Conservation (phyloP, 148 eudicot species). For the Cornus controversa region DNA sequence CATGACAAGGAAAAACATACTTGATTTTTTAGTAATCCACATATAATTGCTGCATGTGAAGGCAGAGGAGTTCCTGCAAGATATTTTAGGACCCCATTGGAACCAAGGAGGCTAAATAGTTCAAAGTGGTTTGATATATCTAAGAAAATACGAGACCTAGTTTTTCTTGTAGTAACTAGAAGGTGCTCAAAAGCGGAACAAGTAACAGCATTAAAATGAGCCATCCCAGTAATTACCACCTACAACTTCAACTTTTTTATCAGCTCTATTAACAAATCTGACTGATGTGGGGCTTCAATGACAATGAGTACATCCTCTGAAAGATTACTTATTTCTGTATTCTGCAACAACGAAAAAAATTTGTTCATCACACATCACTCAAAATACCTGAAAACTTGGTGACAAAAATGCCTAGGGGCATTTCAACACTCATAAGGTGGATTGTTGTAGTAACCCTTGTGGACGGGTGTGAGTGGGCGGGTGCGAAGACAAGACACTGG, state of each 20-base stretch:
- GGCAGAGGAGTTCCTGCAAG: constrained; percentile 79
- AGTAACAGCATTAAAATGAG: constrained; percentile 89
- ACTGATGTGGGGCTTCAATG: constrained; percentile 92
- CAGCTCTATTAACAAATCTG: constrained; percentile 92
- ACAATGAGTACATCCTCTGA: constrained; percentile 68
- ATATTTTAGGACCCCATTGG: constrained; percentile 91
- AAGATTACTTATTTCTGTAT: constrained; percentile 24
- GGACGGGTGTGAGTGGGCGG: too few species aligned
- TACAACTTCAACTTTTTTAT: constrained; percentile 85
- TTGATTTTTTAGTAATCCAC: constrained; percentile 87
- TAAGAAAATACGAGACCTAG: constrained; percentile 81
- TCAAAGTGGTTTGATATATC: constrained; percentile 98
- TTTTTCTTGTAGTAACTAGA: constrained; percentile 66
- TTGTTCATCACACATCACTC: neutral
- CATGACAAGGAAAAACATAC: constrained; percentile 29
- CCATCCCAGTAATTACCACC: constrained; percentile 94
- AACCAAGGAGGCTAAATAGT: constrained; percentile 87
- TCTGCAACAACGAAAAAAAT: constrained; percentile 42
- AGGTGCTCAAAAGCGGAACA: constrained; percentile 89
- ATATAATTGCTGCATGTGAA: constrained; percentile 81
- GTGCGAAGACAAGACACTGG: too few species aligned
- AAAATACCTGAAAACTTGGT: neutral
- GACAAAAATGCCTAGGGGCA: neutral
- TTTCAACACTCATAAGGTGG: neutral
- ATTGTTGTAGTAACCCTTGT: too few species aligned